These are phyloP conservation scores for Termitomyces sp. DNA, from an alignment of 1,284 basidiomycete genomes.

Conservation along the genomic window DNA sequence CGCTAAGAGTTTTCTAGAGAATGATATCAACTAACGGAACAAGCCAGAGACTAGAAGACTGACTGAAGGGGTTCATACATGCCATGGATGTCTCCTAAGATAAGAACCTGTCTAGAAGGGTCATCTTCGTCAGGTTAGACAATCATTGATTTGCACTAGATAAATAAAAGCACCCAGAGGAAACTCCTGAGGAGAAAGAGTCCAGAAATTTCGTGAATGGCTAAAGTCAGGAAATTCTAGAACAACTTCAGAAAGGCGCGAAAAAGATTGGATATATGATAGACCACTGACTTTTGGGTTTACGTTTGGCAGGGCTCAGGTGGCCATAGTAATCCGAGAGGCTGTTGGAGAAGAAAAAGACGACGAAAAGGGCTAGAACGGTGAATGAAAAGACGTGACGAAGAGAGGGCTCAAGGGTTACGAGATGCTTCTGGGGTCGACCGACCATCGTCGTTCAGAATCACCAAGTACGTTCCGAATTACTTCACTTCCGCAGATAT, in stretches of 20 bases:
- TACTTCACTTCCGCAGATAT: too few species aligned
- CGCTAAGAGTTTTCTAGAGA: constrained; percentile 53
- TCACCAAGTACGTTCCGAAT: too few species aligned
- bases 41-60: constrained; percentile 21
- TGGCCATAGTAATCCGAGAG: constrained; percentile 10
- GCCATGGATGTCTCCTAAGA: constrained; percentile 85
- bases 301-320: not conserved
- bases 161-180: constrained; percentile 39
- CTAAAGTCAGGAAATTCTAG: constrained; percentile 52
- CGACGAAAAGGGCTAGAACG: constrained; percentile 36
- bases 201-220: constrained; percentile 38
- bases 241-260: not conserved
- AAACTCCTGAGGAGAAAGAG: constrained; percentile 43
- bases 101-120: constrained; percentile 52
- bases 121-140: constrained; percentile 35
- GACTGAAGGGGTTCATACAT: constrained; percentile 66
- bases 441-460: constrained; percentile 8
- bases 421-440: constrained; percentile 12
- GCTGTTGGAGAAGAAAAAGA: constrained; percentile 32
- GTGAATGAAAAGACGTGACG: constrained; percentile 19
- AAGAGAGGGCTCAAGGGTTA: constrained; percentile 9
- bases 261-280: not conserved
- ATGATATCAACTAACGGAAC: not conserved
- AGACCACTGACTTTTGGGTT: not conserved
- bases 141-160: not conserved